A percentile compares a stretch with the other conserved stretches of the same genome.
Conservation (phyloP, 129 eudicot species). For the Mikania micrantha region DNA sequence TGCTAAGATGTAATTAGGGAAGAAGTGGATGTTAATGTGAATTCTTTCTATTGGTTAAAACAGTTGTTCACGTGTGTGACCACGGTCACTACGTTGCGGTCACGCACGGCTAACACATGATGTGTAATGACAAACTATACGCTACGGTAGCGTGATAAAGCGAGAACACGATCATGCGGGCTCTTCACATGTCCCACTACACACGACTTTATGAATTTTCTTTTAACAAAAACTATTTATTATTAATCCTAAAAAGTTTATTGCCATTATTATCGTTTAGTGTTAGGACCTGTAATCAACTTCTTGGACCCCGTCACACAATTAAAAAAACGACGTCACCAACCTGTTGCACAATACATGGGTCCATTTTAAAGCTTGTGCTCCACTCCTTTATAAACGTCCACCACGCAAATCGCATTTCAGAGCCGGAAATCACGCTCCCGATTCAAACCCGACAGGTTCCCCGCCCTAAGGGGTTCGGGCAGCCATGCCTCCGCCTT, state of each 20-base stretch:
- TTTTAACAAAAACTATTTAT: too few species aligned
- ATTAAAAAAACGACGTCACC: constrained; percentile 23
- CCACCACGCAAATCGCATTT: constrained; percentile 10
- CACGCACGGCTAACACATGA: too few species aligned
- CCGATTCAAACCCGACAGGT: constrained; percentile 31
- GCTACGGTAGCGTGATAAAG: too few species aligned
- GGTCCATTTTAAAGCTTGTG: constrained; percentile 16
- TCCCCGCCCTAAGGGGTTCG: constrained; percentile 47
- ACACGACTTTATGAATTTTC: too few species aligned
- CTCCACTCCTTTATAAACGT: constrained; percentile 26
- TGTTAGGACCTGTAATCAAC: constrained; percentile 4
- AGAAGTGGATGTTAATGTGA: too few species aligned
- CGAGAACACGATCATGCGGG: too few species aligned
- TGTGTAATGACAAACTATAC: too few species aligned
- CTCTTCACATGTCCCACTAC: too few species aligned
- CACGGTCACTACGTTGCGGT: too few species aligned
- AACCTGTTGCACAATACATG: not conserved
- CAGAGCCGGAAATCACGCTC: constrained; percentile 19
- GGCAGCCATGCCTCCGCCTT: constrained; percentile 30
- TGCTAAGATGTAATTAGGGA: too few species aligned
- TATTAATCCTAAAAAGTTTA: not conserved
- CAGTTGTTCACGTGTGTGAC: too few species aligned
- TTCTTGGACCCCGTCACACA: constrained; percentile 6
- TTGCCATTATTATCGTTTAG: not conserved
- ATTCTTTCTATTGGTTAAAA: too few species aligned